These are phyloP conservation scores for Yarrowia sp. DNA, from an alignment of 805 yeast species.

Conservation along the genomic window DNA sequence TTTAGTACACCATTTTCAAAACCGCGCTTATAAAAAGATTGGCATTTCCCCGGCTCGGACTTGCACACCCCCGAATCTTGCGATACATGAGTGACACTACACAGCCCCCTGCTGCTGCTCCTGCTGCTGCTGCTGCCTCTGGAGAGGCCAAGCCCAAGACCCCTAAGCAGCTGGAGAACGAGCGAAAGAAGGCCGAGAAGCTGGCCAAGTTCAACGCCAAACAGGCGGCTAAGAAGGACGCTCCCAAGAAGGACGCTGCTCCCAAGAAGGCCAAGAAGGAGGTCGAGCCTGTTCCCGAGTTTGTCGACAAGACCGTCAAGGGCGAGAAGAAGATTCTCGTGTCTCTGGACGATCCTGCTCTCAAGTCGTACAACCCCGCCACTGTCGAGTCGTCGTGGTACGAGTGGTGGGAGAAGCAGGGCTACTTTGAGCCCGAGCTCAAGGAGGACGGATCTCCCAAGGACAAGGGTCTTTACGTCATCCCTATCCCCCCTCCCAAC, in stretches of 20 bases:
- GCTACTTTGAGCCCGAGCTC: slow-evolving; percentile 86
- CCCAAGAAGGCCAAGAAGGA: slow-evolving; percentile 69
- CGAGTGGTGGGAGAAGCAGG: slow-evolving; percentile 92
- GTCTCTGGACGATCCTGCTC: slow-evolving; percentile 88
- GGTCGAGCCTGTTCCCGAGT: slow-evolving; percentile 81
- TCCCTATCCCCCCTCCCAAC: slow-evolving; percentile 99
- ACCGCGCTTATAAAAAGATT: slow-evolving; percentile 16
- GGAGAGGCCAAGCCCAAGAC: slow-evolving; percentile 61
- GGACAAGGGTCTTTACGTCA: slow-evolving; percentile 84
- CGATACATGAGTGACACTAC: slow-evolving; percentile 34
- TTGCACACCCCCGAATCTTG: slow-evolving; percentile 11
- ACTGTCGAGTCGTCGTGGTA: slow-evolving; percentile 98
- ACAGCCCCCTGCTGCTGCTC: slow-evolving; percentile 26
- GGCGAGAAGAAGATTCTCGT: slow-evolving; percentile 92
- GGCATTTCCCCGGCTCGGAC: slow-evolving; percentile 31
- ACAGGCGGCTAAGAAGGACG: slow-evolving; percentile 50
- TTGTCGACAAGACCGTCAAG: slow-evolving; percentile 77
- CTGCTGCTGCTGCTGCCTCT: slow-evolving; percentile 42
- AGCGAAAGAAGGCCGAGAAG: slow-evolving; percentile 86
- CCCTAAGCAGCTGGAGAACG: slow-evolving; percentile 83
- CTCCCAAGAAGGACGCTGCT: slow-evolving; percentile 51
- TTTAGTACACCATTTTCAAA: slow-evolving; percentile 35
- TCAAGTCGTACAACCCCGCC: slow-evolving; percentile 91
- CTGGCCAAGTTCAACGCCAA: slow-evolving; percentile 86
- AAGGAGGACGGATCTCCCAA: slow-evolving; percentile 73